These are phyloP conservation scores for Trichoderma aggressivum DNA, from an alignment of 2,329 filamentous ascomycete species.

Conservation along the genomic window DNA sequence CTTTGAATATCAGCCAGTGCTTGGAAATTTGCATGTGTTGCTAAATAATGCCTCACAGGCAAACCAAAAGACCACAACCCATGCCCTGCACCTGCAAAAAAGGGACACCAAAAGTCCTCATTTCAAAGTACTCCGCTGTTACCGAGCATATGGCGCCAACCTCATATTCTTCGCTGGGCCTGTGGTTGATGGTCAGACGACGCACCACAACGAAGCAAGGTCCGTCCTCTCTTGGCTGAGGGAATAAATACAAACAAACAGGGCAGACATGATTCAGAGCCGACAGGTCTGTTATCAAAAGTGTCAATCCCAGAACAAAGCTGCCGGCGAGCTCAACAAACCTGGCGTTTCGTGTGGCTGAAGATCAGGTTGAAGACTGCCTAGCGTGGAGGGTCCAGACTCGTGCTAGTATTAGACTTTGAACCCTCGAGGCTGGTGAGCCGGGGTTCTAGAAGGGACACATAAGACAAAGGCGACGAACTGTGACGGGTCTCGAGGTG, in stretches of 20 bases:
- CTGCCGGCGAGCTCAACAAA: neutral
- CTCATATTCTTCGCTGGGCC: neutral
- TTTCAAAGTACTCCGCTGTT: neutral
- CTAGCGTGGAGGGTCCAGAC: neutral
- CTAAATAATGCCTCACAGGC: constrained; percentile 14
- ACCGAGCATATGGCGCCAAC: neutral
- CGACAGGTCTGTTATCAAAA: neutral
- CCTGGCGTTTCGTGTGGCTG: neutral
- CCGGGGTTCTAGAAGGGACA: constrained; percentile 18
- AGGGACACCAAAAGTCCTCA: neutral
- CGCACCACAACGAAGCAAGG: neutral
- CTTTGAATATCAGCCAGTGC: constrained; percentile 6
- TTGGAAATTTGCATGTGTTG: constrained; percentile 4
- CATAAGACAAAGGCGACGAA: neutral
- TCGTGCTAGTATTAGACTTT: constrained; percentile 5
- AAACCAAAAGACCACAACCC: neutral
- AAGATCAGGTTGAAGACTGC: neutral
- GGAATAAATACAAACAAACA: neutral
- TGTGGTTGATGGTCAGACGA: neutral
- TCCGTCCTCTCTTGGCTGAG: neutral
- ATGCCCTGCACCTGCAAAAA: neutral
- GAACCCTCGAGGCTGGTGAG: neutral
- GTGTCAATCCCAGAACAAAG: neutral
- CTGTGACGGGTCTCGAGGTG: neutral
- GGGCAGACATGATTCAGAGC: neutral